Evolutionary conservation across 2,329 filamentous ascomycete species (phyloP), one percentile per base, ranked within the genome.

Genomic region (Drechmeria coniospora): DNA sequence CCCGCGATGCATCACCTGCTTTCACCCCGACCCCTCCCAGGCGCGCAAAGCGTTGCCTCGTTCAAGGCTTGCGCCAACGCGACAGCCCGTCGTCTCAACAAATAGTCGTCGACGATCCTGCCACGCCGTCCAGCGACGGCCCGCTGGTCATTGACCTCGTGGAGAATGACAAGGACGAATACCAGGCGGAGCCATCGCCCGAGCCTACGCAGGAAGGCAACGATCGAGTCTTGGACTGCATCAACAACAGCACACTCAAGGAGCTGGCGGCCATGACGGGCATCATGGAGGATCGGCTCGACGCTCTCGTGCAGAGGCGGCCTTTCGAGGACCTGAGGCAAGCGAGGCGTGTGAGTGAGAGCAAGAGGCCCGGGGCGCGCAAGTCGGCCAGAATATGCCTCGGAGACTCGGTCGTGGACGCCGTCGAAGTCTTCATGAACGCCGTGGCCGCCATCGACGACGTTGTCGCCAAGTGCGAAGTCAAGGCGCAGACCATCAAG

Each of bases 391-490:
- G 57, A 29, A 45, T 63, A 15, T 56, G 58, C 25, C 57, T 68
- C 27, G 69, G 68, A 19, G 56, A 69, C 29, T 55, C 63, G 10
- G 56, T 67, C 8, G 65, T 65, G 4, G 56, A 63, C 11, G 53
- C 57, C 3, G 51, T 68, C 50, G 37, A 74, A 61, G 70, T 80
- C 15, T 92, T 92, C 64, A 76, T 79, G 54, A 66, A 65, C 12
- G 80, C 80, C 1, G 86, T 90, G 40, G 68, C 79, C 36, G 81
- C 81, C 13, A 82, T 94, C 28, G 86, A 93, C 50, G 65, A 76
- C 23, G 67, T 94, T 7, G 82, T 93, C 11, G 61, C 68, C 13
- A 64, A 76, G 36, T 93, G 86, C 44, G 78, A 87, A 45, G 54
- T 58, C 3, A 63, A 87, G 22, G 81, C 79, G 1, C 72, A 74